Conservation (phyloP, 140 eudicot genomes). For the Flaveria floridana region DNA sequence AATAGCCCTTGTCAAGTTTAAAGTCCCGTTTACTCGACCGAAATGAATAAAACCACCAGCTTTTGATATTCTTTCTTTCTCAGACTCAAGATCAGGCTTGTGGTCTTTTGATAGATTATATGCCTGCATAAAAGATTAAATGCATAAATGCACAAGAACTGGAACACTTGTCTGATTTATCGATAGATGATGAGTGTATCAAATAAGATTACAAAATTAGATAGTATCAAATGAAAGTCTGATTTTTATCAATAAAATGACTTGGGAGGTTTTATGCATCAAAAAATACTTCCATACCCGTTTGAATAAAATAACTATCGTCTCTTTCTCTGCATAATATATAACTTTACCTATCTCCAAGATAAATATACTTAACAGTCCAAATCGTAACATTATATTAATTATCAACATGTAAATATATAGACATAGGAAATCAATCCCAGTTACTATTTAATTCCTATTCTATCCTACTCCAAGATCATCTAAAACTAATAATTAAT, state of each 20-base stretch:
- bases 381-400: background rate
- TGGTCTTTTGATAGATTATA: no score
- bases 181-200: background rate
- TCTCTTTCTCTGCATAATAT: background rate
- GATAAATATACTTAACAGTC: background rate
- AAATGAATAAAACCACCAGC: conserved; percentile 87
- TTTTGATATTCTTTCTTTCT: conserved; percentile 68
- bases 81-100: conserved; percentile 63
- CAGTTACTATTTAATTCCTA: background rate
- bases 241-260: background rate
- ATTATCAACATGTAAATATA: background rate
- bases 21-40: conserved; percentile 86
- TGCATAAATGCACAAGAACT: conserved; percentile 11
- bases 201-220: background rate
- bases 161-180: background rate
- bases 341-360: background rate
- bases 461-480: background rate
- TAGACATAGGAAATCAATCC: conserved; percentile 4
- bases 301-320: background rate
- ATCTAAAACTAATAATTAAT: background rate
- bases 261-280: no score
- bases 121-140: background rate
- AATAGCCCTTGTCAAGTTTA: conserved; percentile 85
- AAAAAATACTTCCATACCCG: background rate
- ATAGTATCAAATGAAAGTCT: background rate